Base-by-base conservation (phyloP, 495 filamentous ascomycete genomes). In the Penicillium malachiteum region DNA sequence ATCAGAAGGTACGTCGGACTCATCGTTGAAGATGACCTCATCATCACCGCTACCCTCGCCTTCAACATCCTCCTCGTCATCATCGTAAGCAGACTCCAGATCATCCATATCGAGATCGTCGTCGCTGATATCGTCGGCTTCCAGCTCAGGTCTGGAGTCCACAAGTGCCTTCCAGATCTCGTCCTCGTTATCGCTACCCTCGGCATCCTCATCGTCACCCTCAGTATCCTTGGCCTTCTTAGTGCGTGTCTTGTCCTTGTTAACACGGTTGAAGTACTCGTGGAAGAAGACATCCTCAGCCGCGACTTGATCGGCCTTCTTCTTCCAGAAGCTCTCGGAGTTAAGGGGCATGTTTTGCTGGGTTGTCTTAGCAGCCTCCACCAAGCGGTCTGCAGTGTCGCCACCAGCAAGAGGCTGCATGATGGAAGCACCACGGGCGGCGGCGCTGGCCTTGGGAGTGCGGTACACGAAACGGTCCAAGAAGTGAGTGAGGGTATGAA, bases 211-310 rank as follows among this genome's bases (percentile, higher is more conserved):
- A n/a, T n/a, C 67, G 18, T 60, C 58, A 16, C 52, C 67, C 17
- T 52, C 55, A 39, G 70, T 70, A 12, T 72, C 65, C 57, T 83
- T 81, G 67, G 75, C 70, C 56, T 77, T 77, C 77, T 86, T 84
- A 44, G 78, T 79, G 65, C 77, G 78, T 55, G 84, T 81, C 67
- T 87, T 84, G 49, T 79, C 81, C 69, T 89, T 93, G 42, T 87
- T 88, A 40, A 91, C 72, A 49, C 87, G 82, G 56, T 81, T 84
- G 70, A 98, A 97, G 82, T 97, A 98, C 54, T 88, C 84, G 72
- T 98, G 94, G 82, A 98, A 98, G 83, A 98, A 98, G 41, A 89
- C 91, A 62, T 98, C 95, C 63, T 98, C 92, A 0, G 86, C 89
- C 0, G 86, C 83, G 9, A 98, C 86, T 40, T 97, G 87, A 46